Evolutionary conservation across 2,329 filamentous ascomycete species (phyloP).

Genomic region (Fusarium globosum): DNA sequence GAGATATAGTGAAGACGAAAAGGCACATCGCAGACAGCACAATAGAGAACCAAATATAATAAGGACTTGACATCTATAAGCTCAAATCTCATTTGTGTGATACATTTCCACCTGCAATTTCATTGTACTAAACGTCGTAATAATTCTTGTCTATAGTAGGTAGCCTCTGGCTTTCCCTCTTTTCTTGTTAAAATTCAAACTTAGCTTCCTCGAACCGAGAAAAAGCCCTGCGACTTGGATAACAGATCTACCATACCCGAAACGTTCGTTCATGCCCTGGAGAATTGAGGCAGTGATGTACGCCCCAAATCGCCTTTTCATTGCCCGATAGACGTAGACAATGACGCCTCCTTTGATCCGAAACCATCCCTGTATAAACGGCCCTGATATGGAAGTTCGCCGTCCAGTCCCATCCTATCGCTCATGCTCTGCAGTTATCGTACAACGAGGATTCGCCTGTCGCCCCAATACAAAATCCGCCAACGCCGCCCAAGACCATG

Average conservation of each 20-base stretch:
- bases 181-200: constrained; percentile 38
- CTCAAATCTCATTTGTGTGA: neutral
- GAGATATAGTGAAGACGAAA: too few species aligned
- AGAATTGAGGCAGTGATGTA: constrained; percentile 10
- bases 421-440: constrained; percentile 45
- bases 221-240: constrained; percentile 42
- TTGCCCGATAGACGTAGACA: neutral
- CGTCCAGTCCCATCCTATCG: constrained; percentile 15
- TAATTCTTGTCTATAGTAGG: constrained; percentile 31
- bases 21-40: neutral
- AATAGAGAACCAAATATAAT: neutral
- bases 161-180: constrained; percentile 14
- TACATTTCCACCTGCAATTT: neutral
- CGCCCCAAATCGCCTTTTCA: constrained; percentile 3
- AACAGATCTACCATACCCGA: constrained; percentile 41
- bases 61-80: neutral
- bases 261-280: constrained; percentile 28
- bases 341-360: constrained; percentile 23
- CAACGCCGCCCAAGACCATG: constrained; percentile 45
- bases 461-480: constrained; percentile 43
- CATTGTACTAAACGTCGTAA: constrained; percentile 16
- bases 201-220: constrained; percentile 14
- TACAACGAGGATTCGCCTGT: constrained; percentile 46
- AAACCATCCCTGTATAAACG: constrained; percentile 14
- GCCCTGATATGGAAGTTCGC: constrained; percentile 4